Base-by-base conservation (phyloP, 192 early-diverging fungal species). In the Podila horticola region DNA sequence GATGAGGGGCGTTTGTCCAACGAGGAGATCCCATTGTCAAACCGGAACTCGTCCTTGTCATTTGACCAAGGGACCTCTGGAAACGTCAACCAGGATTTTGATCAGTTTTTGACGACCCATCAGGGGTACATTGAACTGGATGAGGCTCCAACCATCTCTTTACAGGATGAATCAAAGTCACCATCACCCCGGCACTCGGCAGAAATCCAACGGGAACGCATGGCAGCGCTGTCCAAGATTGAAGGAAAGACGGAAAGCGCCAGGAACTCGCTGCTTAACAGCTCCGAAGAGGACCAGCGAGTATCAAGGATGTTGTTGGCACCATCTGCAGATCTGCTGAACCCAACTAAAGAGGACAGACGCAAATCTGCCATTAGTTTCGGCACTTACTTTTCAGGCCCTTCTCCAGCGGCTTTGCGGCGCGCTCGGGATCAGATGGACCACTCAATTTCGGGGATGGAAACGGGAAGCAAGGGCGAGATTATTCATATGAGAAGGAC, bases 311-410 rank as follows among this genome's bases (percentile, higher is more conserved):
- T 55, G 52, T 24, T 55, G 52, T 55, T 55, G 52, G 20, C 52
- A 2, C 52, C 52, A 6, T 24, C 52, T 8, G 22, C 52, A 24
- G 52, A 55, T 48, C 24, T 36, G 1, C 55, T 52, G 5, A 10
- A 33, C 31, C 50, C 61, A 5, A 51, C 66, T n/a, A 81, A 81
- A 49, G 66, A 81, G 48, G 77, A 81, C 19, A 66, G 77, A 60
- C 77, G 77, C 31, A 72, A 55, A 49, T 81, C 77, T 22, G 77
- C 77, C 19, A 72, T 69, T 24, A 81, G 77, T 36, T 73, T 81
- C 38, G 77, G 76, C 34, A 70, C 71, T 2, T 81, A 81, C 66
- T 81, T 81, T 65, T 72, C 71, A 0, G 69, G 52, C 24, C 34
- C 60, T 5, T 63, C 70, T 13, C 4, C 48, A 2, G 66, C 61